Evolutionary conservation across 768 basidiomycete genomes (phyloP), one percentile per base, ranked within the genome.

Genomic region (Trametopsis cervina): DNA sequence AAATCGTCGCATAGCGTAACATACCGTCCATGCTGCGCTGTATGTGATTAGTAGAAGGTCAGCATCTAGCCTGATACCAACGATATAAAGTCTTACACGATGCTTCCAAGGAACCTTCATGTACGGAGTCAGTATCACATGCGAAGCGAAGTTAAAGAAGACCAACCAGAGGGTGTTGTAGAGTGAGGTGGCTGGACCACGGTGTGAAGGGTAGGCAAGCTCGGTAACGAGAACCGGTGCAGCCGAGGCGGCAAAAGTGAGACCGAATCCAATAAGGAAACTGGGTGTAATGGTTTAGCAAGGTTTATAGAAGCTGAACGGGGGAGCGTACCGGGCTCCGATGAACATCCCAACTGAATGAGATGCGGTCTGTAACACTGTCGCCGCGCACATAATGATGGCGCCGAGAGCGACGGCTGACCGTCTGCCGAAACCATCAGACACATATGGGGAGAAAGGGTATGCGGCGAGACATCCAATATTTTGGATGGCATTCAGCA

Each of bases 181-280:
- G 24, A 67, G 56, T 12, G 72, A 69, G 10, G 75, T 78, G 44
- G 72, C 48, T 2, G 65, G 66, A 11, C 63, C 71, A 35, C 74
- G 72, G 53, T 77, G 71, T 7, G 71, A 68, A 11, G 73, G 74
- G 56, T 74, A 75, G 1, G 75, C 68, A 17, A 78, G 56, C 62
- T 80, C 76, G 33, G 74, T 71, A 49, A 77, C 63, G 15, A 78
- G 66, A 20, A 77, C 58, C 4, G 76, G 76, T 3, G 77, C 72
- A 26, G 75, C 67, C 41, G 63, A 65, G 11, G 61, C 57, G 10
- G 69, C 67, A 50, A 75, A 70, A 4, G 66, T 63, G 36, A 68
- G 63, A 20, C 72, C 71, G 51, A 75, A 72, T 9, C 72, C 73
- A 44, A 73, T 65, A 53, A 66, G 48, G 53, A 69, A 67, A 47